A percentile compares a stretch with the other conserved stretches of the same genome.
Evolutionary conservation across 2,329 filamentous ascomycete genomes (phyloP).

Genomic region (Didymosphaeria variabile): DNA sequence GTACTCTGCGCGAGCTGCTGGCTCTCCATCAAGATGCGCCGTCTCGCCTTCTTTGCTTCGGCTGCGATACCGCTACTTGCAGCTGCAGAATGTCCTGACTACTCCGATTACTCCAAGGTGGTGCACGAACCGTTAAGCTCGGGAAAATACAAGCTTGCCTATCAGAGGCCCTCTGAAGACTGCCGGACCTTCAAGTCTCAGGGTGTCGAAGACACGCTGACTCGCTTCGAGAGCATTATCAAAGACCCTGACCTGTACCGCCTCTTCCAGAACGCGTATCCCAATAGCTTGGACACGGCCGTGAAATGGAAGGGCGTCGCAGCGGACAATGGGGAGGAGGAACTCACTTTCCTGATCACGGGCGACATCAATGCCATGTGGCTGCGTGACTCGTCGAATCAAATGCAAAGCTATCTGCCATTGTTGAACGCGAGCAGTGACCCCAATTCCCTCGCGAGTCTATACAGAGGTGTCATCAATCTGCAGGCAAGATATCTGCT

Average conservation of each 20-base stretch:
- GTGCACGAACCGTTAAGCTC: constrained; percentile 55
- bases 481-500: constrained; percentile 74
- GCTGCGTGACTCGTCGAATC: constrained; percentile 68
- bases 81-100: constrained; percentile 54
- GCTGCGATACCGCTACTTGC: constrained; percentile 34
- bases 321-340: constrained; percentile 66
- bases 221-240: constrained; percentile 50
- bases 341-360: constrained; percentile 69
- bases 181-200: constrained; percentile 60
- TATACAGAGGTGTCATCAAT: constrained; percentile 77
- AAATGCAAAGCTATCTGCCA: constrained; percentile 74
- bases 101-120: constrained; percentile 52
- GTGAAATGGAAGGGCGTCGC: constrained; percentile 73
- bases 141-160: constrained; percentile 57
- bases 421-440: constrained; percentile 65
- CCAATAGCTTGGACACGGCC: constrained; percentile 79
- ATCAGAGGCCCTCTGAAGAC: constrained; percentile 53
- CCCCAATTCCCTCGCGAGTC: constrained; percentile 68
- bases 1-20: constrained; percentile 2
- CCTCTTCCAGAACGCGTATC: constrained; percentile 76
- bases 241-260: constrained; percentile 69
- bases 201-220: constrained; percentile 52
- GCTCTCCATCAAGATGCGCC: constrained; percentile 35
- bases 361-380: constrained; percentile 68
- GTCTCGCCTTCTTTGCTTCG: constrained; percentile 23